These are phyloP conservation scores for Rhizophora apiculata DNA, from an alignment of 345 rosid genomes.

Conservation along the genomic window DNA sequence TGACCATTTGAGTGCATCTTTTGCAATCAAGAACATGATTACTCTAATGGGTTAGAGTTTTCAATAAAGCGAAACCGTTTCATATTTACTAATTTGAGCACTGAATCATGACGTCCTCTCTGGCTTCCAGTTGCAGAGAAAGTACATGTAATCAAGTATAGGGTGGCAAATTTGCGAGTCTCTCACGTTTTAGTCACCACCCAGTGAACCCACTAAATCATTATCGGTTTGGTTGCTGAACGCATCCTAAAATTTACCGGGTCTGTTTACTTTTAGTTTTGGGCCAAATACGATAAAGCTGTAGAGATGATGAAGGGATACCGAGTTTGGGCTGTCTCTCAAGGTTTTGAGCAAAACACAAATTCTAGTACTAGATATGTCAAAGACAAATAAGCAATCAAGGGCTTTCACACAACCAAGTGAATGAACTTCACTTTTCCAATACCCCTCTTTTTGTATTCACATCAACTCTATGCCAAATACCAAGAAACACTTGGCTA, in stretches of 20 bases:
- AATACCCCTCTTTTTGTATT: not conserved
- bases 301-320: not conserved
- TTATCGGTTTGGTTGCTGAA: too few species aligned
- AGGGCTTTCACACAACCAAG: constrained; percentile 15
- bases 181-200: too few species aligned
- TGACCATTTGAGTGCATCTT: not conserved
- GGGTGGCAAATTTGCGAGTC: not conserved
- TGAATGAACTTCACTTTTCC: not conserved
- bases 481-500: constrained; percentile 1
- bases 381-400: constrained; percentile 8
- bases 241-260: too few species aligned
- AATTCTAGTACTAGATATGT: not conserved
- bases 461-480: constrained; percentile 8
- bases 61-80: not conserved
- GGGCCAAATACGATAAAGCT: not conserved
- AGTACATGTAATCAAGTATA: too few species aligned
- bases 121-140: not conserved
- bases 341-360: constrained; percentile 10
- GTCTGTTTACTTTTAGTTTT: not conserved
- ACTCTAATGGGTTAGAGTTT: not conserved
- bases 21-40: too few species aligned
- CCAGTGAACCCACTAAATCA: too few species aligned
- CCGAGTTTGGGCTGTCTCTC: not conserved
- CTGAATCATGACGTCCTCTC: not conserved
- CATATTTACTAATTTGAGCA: not conserved